A percentile compares a stretch with the other conserved stretches of the same genome.
Evolutionary conservation across 1,284 basidiomycete genomes (phyloP).

Genomic region (Apiotrichum porosum): DNA sequence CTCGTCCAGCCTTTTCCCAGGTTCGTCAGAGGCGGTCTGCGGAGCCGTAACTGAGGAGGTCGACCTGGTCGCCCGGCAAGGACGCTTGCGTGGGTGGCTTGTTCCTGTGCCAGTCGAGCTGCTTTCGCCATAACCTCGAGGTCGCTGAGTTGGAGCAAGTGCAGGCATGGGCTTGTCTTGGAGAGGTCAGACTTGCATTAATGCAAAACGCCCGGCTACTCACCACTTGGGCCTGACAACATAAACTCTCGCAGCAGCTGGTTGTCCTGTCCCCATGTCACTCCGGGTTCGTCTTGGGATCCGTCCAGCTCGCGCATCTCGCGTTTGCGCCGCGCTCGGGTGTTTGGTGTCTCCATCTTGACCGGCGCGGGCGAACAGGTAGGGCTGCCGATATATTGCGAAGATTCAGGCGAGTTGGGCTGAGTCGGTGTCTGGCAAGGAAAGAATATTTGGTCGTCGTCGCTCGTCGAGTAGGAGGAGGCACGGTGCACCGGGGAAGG

Average conservation of each 20-base stretch:
- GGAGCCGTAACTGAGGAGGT: neutral
- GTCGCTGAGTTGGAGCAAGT: slow-evolving; percentile 11
- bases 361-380: too few species aligned
- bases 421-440: neutral
- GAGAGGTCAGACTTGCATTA: too few species aligned
- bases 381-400: neutral
- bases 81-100: slow-evolving; percentile 4
- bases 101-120: neutral
- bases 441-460: neutral
- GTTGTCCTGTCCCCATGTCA: slow-evolving; percentile 14
- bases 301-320: slow-evolving; percentile 3
- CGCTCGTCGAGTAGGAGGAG: neutral
- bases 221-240: neutral
- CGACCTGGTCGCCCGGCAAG: neutral
- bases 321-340: slow-evolving; percentile 12
- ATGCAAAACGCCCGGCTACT: too few species aligned
- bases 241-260: slow-evolving; percentile 5
- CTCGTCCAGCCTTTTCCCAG: slow-evolving; percentile 10
- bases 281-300: slow-evolving; percentile 4
- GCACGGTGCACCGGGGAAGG: neutral
- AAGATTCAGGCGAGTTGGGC: neutral
- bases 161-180: slow-evolving; percentile 7
- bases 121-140: neutral
- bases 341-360: slow-evolving; percentile 15
- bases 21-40: neutral